phyloP scores from a whole-genome alignment of 2,329 filamentous ascomycete species.

The Byssothecium circinans region DNA sequence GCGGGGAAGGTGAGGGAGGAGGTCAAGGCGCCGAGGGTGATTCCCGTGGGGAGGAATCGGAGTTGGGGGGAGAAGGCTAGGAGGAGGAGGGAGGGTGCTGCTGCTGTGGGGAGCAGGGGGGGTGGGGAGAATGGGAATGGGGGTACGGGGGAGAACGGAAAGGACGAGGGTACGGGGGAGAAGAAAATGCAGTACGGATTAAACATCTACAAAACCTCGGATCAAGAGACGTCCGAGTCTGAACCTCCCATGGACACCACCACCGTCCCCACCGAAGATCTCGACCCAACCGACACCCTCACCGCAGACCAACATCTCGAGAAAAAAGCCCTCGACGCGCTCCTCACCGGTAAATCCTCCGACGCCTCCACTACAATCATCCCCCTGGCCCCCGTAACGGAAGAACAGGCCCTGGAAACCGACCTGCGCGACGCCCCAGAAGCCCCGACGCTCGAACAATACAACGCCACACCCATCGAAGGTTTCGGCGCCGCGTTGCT shows the following conservation, averaged over 20 bases:
- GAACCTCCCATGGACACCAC: constrained; percentile 31
- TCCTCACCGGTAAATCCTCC: constrained; percentile 44
- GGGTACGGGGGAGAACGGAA: too few species aligned
- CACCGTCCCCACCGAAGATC: too few species aligned
- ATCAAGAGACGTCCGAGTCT: constrained; percentile 11
- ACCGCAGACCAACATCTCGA: constrained; percentile 48
- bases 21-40: constrained; percentile 55
- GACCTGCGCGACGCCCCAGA: constrained; percentile 75
- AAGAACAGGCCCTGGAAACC: constrained; percentile 70
- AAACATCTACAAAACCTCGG: constrained; percentile 49
- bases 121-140: constrained; percentile 41
- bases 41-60: constrained; percentile 60
- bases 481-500: constrained; percentile 91
- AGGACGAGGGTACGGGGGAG: constrained; percentile 41
- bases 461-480: constrained; percentile 86
- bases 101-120: neutral
- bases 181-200: constrained; percentile 53
- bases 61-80: constrained; percentile 63
- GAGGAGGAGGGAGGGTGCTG: constrained; percentile 57
- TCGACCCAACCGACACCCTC: constrained; percentile 14
- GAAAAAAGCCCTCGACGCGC: constrained; percentile 55
- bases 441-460: constrained; percentile 76
- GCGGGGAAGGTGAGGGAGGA: constrained; percentile 35
- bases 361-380: constrained; percentile 40
- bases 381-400: constrained; percentile 40